A percentile compares a stretch with the other conserved stretches of the same genome.
Evolutionary conservation across 345 rosid genomes (phyloP).

Genomic region (Eucalyptus marginata): DNA sequence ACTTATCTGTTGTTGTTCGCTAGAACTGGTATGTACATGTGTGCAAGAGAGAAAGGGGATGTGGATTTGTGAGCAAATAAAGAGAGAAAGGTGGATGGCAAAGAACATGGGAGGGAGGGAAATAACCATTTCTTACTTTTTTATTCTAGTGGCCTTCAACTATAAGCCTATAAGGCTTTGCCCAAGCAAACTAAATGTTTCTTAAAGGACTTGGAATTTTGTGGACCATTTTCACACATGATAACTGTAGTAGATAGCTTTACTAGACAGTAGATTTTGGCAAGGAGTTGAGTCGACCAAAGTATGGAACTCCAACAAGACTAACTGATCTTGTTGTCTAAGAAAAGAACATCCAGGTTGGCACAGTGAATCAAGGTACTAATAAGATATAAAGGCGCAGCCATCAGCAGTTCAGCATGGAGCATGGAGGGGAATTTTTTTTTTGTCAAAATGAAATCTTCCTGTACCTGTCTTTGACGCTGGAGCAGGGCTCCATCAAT

Average conservation of each 20-base stretch:
- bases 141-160: not conserved
- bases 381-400: not conserved
- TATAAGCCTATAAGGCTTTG: not conserved
- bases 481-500: slow-evolving; percentile 84
- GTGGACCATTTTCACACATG: not conserved
- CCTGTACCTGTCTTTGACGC: slow-evolving; percentile 78
- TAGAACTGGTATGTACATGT: not conserved
- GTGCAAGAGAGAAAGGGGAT: not conserved
- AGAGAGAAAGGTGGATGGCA: not conserved
- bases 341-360: not conserved
- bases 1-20: not conserved
- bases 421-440: not conserved
- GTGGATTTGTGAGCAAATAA: not conserved
- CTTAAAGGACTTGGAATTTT: not conserved
- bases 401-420: not conserved
- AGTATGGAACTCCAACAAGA: not conserved
- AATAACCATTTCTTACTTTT: not conserved
- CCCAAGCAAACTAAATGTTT: not conserved
- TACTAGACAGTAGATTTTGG: not conserved
- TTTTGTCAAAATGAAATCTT: not conserved
- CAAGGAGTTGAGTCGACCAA: not conserved
- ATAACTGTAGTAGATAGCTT: not conserved
- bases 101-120: not conserved
- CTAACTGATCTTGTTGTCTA: not conserved
- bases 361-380: not conserved